These are phyloP conservation scores for Wickerhamomyces sp. DNA, from an alignment of 1,139 yeast genomes.

Conservation along the genomic window DNA sequence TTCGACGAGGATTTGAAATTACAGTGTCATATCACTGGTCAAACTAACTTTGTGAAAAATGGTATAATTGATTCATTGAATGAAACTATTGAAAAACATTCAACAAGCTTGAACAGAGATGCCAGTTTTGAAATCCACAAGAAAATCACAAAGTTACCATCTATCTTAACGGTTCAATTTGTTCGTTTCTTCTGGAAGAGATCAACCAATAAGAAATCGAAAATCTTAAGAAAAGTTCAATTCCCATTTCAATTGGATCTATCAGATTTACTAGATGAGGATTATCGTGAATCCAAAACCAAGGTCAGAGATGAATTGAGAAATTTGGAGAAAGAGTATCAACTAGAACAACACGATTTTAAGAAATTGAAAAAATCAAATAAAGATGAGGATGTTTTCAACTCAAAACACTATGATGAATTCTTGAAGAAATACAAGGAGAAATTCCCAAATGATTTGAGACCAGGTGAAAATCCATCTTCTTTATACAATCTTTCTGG, in stretches of 20 bases:
- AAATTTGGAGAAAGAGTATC: conserved; percentile 69
- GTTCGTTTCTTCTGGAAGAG: conserved; percentile 96
- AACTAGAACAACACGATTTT: conserved; percentile 68
- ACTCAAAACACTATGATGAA: conserved; percentile 33
- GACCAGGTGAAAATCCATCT: conserved; percentile 75
- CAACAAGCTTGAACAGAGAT: conserved; percentile 62
- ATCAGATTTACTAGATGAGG: conserved; percentile 77
- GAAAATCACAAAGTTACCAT: conserved; percentile 76
- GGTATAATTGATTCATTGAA: conserved; percentile 73
- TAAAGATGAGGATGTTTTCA: conserved; percentile 26
- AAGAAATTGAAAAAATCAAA: conserved; percentile 55
- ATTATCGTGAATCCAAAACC: conserved; percentile 59
- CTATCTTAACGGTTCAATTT: conserved; percentile 83
- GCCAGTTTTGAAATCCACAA: conserved; percentile 67
- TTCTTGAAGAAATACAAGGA: conserved; percentile 33
- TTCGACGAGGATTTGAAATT: conserved; percentile 66
- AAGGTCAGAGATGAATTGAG: conserved; percentile 75
- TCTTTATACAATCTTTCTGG: conserved; percentile 82
- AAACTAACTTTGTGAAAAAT: conserved; percentile 83
- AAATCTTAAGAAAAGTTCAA: conserved; percentile 87
- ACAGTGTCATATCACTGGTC: conserved; percentile 81
- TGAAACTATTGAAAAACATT: conserved; percentile 75
- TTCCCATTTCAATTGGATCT: conserved; percentile 93
- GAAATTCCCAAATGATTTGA: conserved; percentile 29
- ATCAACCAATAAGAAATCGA: conserved; percentile 85